Percentiles rank a stretch among this genome's conserved stretches.
phyloP scores from a whole-genome alignment of 2,329 filamentous ascomycete species.

The Rhynchosporium secalis region DNA sequence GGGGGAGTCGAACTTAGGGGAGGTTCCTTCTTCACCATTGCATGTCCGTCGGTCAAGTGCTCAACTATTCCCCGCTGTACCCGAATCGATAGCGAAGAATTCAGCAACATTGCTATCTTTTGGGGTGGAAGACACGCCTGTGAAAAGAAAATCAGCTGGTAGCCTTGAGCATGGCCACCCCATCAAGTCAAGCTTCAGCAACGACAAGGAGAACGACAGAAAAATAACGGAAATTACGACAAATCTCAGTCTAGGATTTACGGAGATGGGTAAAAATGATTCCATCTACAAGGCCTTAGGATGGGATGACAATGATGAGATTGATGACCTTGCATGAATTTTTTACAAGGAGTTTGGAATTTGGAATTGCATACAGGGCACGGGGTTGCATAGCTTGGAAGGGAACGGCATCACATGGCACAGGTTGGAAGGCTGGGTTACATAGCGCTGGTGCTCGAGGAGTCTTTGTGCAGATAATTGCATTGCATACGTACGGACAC shows the following conservation, averaged over 20 bases:
- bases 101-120: conserved; percentile 7
- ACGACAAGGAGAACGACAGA: conserved; percentile 32
- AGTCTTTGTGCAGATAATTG: conserved; percentile 4
- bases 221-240: not conserved
- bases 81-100: conserved; percentile 30
- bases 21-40: conserved; percentile 33
- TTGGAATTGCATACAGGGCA: conserved; percentile 7
- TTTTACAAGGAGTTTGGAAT: conserved; percentile 24
- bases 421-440: conserved; percentile 18
- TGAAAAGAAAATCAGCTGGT: conserved; percentile 27
- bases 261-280: conserved; percentile 24
- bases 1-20: conserved; percentile 9
- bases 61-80: conserved; percentile 32
- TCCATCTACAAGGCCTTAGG: conserved; percentile 42
- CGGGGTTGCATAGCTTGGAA: conserved; percentile 23
- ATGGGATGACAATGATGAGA: conserved; percentile 41
- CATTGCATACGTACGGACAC: conserved; percentile 16
- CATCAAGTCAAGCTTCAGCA: conserved; percentile 8
- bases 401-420: conserved; percentile 1
- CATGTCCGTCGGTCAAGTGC: conserved; percentile 34
- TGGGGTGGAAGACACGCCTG: conserved; percentile 35
- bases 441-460: conserved; percentile 27
- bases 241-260: not conserved
- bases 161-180: conserved; percentile 29
- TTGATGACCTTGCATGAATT: conserved; percentile 36